Percentiles rank a stretch among this genome's conserved stretches.
phyloP scores from a whole-genome alignment of 768 basidiomycete genomes.

The Hemileccinum impolitum region DNA sequence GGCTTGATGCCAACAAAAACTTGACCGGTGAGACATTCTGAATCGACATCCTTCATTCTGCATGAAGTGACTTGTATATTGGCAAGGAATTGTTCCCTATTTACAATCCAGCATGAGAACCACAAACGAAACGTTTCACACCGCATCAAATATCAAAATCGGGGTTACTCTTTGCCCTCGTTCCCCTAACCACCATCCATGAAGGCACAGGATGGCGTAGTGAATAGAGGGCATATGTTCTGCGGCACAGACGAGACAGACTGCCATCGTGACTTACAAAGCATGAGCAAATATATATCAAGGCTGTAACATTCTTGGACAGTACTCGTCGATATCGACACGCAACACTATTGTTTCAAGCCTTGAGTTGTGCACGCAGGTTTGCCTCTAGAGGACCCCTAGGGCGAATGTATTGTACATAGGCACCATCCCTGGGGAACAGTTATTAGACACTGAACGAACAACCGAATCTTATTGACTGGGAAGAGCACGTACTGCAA shows the following conservation, averaged over 20 bases:
- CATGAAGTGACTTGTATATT: slow-evolving; percentile 1
- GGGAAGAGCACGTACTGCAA: slow-evolving; percentile 60
- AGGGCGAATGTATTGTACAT: slow-evolving; percentile 89
- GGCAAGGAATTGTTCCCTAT: slow-evolving; percentile 18
- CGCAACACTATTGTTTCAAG: slow-evolving; percentile 37
- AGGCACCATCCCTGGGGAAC: slow-evolving; percentile 70
- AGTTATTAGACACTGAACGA: neutral
- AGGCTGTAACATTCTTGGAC: slow-evolving; percentile 19
- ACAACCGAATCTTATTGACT: neutral
- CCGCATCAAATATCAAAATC: slow-evolving; percentile 5
- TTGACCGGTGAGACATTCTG: neutral
- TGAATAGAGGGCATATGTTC: slow-evolving; percentile 60
- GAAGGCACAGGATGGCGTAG: slow-evolving; percentile 54
- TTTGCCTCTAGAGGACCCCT: slow-evolving; percentile 85
- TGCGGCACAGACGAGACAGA: neutral
- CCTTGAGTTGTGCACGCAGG: slow-evolving; percentile 78
- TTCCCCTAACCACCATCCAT: slow-evolving; percentile 77
- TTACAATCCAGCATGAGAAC: slow-evolving; percentile 16
- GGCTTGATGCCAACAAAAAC: neutral
- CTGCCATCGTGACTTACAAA: slow-evolving; percentile 4
- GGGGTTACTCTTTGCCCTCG: slow-evolving; percentile 64
- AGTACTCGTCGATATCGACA: slow-evolving; percentile 14
- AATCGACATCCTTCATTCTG: no score
- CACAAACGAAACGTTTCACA: slow-evolving; percentile 18
- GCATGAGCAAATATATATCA: slow-evolving; percentile 9